Percentiles rank a stretch among this genome's conserved stretches.
Evolutionary conservation across 169 alveolate species (phyloP).

Genomic region (Hepatocystis sp.): DNA sequence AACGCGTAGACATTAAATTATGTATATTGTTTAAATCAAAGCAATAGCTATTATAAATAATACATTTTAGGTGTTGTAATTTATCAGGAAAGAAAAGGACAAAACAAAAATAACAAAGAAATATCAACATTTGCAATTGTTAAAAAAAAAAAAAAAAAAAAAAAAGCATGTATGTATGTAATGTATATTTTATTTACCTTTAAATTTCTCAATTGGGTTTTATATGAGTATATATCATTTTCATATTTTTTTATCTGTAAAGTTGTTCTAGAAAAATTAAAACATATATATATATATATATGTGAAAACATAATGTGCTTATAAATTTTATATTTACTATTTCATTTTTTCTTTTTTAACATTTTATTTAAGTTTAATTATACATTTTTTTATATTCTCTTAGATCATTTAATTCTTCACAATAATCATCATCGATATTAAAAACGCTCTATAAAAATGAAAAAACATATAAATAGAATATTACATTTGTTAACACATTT

Average conservation of each 20-base stretch:
- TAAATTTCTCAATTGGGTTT: constrained; percentile 55
- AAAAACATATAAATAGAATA: too few species aligned
- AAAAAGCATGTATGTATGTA: not conserved
- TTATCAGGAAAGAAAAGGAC: too few species aligned
- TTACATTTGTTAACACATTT: too few species aligned
- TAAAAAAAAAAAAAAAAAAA: constrained; percentile 17
- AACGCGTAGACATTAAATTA: not conserved
- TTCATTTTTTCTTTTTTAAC: constrained; percentile 10
- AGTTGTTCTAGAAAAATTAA: constrained; percentile 15
- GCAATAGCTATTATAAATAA: too few species aligned
- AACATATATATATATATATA: too few species aligned
- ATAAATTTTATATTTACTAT: too few species aligned
- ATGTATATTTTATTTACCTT: constrained; percentile 35
- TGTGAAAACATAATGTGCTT: too few species aligned
- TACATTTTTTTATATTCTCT: constrained; percentile 67
- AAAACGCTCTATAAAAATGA: constrained; percentile 32
- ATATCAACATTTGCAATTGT: too few species aligned
- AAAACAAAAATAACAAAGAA: too few species aligned
- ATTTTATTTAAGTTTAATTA: constrained; percentile 22
- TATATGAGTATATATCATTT: constrained; percentile 38
- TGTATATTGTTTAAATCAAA: constrained; percentile 10
- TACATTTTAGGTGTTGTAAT: too few species aligned
- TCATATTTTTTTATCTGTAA: constrained; percentile 54
- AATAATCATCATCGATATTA: constrained; percentile 19
- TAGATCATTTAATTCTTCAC: constrained; percentile 46